These are phyloP conservation scores for Lolium multiflorum DNA, from an alignment of 176 grass and related monocot genomes.

Conservation along the genomic window DNA sequence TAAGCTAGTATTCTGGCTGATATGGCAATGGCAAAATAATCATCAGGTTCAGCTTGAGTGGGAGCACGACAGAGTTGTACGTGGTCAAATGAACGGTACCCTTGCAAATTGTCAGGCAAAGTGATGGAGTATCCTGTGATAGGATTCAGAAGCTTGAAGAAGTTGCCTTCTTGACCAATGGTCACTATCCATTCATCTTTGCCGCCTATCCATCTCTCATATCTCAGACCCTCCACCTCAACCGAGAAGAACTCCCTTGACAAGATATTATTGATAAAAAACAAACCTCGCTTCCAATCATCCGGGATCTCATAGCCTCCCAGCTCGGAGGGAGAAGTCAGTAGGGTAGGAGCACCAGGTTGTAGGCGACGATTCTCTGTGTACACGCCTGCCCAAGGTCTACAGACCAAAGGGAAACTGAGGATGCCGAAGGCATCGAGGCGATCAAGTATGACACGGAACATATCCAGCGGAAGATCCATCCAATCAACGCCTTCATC, in stretches of 20 bases:
- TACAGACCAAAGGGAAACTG: too few relatives aligned
- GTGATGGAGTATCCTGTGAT: background rate
- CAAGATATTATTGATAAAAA: background rate
- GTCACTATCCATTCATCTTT: constrained; percentile 16
- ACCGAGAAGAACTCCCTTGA: background rate
- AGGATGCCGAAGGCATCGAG: too few relatives aligned
- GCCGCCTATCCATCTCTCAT: background rate
- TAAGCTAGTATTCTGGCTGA: too few relatives aligned
- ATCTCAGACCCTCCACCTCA: background rate
- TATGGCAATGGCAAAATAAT: too few relatives aligned
- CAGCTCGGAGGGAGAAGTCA: background rate
- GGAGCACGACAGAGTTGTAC: too few relatives aligned
- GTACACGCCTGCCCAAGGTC: background rate
- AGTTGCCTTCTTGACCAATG: background rate
- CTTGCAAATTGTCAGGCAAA: background rate
- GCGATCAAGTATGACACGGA: too few relatives aligned
- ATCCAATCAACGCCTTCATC: too few relatives aligned
- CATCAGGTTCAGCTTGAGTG: too few relatives aligned
- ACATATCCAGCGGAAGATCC: too few relatives aligned
- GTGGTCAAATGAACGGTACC: too few relatives aligned
- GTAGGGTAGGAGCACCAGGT: background rate
- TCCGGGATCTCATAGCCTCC: background rate
- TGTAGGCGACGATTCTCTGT: background rate
- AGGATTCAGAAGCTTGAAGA: background rate
- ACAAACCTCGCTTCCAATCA: background rate